Evolutionary conservation across 2,329 filamentous ascomycete genomes (phyloP).

Genomic region (Ceratocystis ficicola): DNA sequence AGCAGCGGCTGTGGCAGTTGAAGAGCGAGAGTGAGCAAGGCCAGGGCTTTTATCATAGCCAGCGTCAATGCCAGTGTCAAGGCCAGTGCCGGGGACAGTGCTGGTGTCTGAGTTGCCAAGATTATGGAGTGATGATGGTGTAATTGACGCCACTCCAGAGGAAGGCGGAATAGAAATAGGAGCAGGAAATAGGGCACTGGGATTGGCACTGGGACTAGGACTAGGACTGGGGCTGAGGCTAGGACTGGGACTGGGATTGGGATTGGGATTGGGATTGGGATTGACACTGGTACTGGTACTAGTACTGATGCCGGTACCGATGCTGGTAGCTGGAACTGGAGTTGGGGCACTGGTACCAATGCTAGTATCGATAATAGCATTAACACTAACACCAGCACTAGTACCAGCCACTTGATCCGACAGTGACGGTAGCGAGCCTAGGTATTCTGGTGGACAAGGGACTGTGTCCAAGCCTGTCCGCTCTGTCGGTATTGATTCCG

Average conservation of each 20-base stretch:
- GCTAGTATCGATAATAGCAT: neutral
- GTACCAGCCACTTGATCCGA: neutral
- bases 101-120: neutral
- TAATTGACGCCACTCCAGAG: neutral
- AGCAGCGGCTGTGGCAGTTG: neutral
- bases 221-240: no score
- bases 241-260: no score
- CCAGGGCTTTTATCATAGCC: neutral
- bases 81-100: no score
- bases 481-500: conserved; percentile 1
- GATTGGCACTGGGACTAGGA: no score
- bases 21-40: neutral
- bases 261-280: no score
- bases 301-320: no score
- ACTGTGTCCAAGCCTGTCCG: neutral
- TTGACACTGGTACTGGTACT: no score
- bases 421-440: neutral
- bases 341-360: neutral
- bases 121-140: neutral
- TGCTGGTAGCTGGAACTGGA: no score
- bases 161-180: neutral
- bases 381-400: no score
- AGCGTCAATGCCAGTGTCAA: no score
- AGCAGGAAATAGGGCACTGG: no score
- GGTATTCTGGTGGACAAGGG: neutral